phyloP scores from a whole-genome alignment of 2,329 filamentous ascomycete genomes.

The Talaromyces albobiverticillius region DNA sequence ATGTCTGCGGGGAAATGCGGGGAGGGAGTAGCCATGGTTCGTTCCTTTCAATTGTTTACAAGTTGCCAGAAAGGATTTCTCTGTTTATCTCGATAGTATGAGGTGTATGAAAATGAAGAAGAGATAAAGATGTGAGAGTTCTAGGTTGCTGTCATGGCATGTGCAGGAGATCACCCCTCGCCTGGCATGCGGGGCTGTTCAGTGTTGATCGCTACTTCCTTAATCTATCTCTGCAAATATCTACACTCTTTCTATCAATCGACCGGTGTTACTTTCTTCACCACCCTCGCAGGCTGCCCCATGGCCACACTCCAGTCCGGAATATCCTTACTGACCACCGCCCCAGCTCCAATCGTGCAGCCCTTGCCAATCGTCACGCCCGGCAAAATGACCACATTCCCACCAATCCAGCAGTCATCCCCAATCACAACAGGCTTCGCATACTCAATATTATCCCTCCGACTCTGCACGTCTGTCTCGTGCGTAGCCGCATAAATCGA shows the following conservation, averaged over 20 bases:
- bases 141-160: too few relatives aligned
- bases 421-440: slow-evolving; percentile 49
- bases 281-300: slow-evolving; percentile 15
- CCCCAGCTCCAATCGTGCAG: slow-evolving; percentile 39
- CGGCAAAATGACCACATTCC: slow-evolving; percentile 43
- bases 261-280: slow-evolving; percentile 14
- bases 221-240: too few relatives aligned
- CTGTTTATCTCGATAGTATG: too few relatives aligned
- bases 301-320: slow-evolving; percentile 16
- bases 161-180: too few relatives aligned
- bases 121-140: too few relatives aligned
- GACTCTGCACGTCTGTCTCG: slow-evolving; percentile 48
- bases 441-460: slow-evolving; percentile 50
- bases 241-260: background rate
- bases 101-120: too few relatives aligned
- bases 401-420: slow-evolving; percentile 49
- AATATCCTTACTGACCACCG: slow-evolving; percentile 37
- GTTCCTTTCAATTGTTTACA: background rate
- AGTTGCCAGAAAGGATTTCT: too few relatives aligned
- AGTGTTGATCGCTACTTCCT: too few relatives aligned
- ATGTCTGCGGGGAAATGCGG: slow-evolving; percentile 14
- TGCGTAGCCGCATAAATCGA: slow-evolving; percentile 54
- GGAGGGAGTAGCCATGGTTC: slow-evolving; percentile 4
- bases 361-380: slow-evolving; percentile 43
- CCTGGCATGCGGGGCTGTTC: too few relatives aligned